Percentiles rank a stretch among this genome's conserved stretches.
Evolutionary conservation across 768 basidiomycete genomes (phyloP).

Genomic region (Cytidiella melzeri): DNA sequence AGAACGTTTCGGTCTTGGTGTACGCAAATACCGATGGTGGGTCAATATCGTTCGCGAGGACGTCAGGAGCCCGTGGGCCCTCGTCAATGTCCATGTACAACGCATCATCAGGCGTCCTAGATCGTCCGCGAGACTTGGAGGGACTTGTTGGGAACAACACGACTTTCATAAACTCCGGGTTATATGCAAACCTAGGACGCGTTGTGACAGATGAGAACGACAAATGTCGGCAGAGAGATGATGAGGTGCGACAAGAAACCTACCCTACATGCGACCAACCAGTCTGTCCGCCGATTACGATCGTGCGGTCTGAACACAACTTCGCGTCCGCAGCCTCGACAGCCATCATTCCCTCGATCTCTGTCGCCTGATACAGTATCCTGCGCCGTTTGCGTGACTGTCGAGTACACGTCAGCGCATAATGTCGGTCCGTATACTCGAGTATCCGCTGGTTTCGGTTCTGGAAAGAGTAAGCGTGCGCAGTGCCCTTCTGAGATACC

Average conservation of each 20-base stretch:
- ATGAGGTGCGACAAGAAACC: neutral
- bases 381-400: conserved; percentile 7
- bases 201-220: neutral
- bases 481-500: conserved; percentile 40
- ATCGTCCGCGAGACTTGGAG: conserved; percentile 5
- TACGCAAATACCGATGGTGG: conserved; percentile 20
- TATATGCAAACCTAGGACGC: conserved; percentile 25
- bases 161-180: conserved; percentile 20
- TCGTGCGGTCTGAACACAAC: conserved; percentile 6
- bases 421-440: conserved; percentile 61
- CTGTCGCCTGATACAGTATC: neutral
- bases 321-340: neutral
- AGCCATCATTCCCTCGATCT: neutral
- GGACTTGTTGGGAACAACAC: conserved; percentile 18
- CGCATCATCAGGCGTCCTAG: conserved; percentile 10
- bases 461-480: conserved; percentile 47
- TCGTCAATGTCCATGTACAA: conserved; percentile 5
- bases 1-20: conserved; percentile 25
- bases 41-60: conserved; percentile 6
- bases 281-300: conserved; percentile 2
- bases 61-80: neutral
- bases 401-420: conserved; percentile 28
- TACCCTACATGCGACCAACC: conserved; percentile 10
- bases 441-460: conserved; percentile 61
- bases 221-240: neutral